Evolutionary conservation across 192 early-diverging fungal genomes (phyloP).

Genomic region (Piromyces finnis): DNA sequence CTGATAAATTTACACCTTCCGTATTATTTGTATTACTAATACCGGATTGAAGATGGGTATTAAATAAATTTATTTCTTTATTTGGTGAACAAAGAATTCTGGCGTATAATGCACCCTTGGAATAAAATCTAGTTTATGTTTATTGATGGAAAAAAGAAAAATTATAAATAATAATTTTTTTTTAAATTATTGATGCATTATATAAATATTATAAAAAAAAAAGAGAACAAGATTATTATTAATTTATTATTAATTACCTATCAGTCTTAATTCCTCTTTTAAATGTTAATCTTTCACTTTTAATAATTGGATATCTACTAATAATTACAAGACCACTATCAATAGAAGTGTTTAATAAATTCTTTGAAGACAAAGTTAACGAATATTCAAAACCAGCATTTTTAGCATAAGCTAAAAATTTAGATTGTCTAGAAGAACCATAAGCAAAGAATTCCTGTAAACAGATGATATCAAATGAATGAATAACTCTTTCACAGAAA

Average conservation of each 20-base stretch:
- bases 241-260: conserved; percentile 22
- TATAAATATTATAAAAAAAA: too few relatives aligned
- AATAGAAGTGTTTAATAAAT: conserved; percentile 34
- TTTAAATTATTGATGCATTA: too few relatives aligned
- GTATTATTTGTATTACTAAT: conserved; percentile 25
- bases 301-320: conserved; percentile 47
- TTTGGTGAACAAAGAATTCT: conserved; percentile 32
- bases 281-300: conserved; percentile 34
- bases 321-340: conserved; percentile 69
- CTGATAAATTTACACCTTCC: conserved; percentile 23
- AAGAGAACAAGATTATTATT: too few relatives aligned
- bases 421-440: conserved; percentile 31
- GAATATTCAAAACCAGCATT: conserved; percentile 47
- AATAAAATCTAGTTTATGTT: conserved; percentile 25
- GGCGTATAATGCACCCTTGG: conserved; percentile 65
- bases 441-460: conserved; percentile 74
- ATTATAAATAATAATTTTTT: too few relatives aligned
- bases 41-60: conserved; percentile 62
- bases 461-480: conserved; percentile 57
- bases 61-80: conserved; percentile 37
- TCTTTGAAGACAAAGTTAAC: conserved; percentile 36
- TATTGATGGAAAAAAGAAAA: too few relatives aligned
- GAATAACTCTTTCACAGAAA: conserved; percentile 43
- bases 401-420: conserved; percentile 37
- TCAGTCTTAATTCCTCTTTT: conserved; percentile 48